phyloP scores from a whole-genome alignment of 257 asterid genomes.

The Nyctanthes arbortristis region DNA sequence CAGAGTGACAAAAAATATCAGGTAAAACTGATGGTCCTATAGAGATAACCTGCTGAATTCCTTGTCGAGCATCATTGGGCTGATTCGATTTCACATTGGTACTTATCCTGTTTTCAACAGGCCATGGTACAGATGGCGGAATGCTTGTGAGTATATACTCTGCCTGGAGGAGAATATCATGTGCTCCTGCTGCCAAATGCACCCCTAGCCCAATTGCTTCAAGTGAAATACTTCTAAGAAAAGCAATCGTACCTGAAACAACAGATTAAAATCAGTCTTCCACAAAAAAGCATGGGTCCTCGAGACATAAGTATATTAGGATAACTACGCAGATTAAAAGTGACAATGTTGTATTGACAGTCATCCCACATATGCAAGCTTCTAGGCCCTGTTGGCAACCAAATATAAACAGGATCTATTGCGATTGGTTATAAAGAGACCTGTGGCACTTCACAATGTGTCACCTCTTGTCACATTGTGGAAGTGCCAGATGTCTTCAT shows the following conservation, averaged over 20 bases:
- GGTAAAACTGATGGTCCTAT: constrained; percentile 8
- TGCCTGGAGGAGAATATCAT: constrained; percentile 88
- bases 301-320: not conserved
- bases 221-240: constrained; percentile 86
- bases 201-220: constrained; percentile 98
- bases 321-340: not conserved
- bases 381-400: no score
- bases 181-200: constrained; percentile 95
- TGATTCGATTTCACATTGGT: constrained; percentile 78
- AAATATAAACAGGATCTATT: no score
- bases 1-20: not conserved
- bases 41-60: constrained; percentile 83
- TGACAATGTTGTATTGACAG: not conserved
- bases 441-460: no score
- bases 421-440: no score
- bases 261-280: constrained; percentile 19
- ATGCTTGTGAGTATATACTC: constrained; percentile 77
- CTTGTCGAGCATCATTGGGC: constrained; percentile 89
- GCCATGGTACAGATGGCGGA: constrained; percentile 84
- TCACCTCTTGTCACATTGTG: no score
- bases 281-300: not conserved
- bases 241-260: constrained; percentile 76
- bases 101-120: constrained; percentile 52
- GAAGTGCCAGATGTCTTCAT: no score
- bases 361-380: not conserved